These are phyloP conservation scores for Pseudogymnoascus sp. DNA, from an alignment of 2,329 filamentous ascomycete species.

Conservation along the genomic window DNA sequence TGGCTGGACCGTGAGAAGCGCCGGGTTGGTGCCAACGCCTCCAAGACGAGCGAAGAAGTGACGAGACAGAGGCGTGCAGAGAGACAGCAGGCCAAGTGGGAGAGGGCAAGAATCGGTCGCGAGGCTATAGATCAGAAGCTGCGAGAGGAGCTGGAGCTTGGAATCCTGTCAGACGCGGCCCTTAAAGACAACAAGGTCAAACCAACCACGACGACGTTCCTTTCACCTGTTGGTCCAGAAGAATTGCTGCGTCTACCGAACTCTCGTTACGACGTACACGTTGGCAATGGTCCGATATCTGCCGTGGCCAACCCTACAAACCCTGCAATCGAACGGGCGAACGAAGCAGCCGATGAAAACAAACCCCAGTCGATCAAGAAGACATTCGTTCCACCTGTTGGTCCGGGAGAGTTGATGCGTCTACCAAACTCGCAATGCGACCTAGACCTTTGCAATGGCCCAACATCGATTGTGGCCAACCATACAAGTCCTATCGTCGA, in stretches of 20 bases:
- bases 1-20: conserved; percentile 82
- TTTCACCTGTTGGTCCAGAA: conserved; percentile 21
- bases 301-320: conserved; percentile 6
- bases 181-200: neutral
- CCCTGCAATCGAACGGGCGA: conserved; percentile 11
- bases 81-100: conserved; percentile 77
- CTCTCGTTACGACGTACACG: conserved; percentile 33
- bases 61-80: conserved; percentile 72
- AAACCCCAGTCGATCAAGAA: conserved; percentile 1
- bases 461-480: neutral
- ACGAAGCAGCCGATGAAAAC: neutral
- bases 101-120: conserved; percentile 79
- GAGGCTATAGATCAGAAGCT: conserved; percentile 71
- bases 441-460: neutral
- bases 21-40: conserved; percentile 53
- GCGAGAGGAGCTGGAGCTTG: conserved; percentile 37
- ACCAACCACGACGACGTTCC: neutral
- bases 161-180: neutral
- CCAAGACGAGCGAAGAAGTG: conserved; percentile 70
- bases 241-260: conserved; percentile 46
- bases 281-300: neutral
- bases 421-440: conserved; percentile 46
- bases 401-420: conserved; percentile 38
- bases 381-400: conserved; percentile 17
- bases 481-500: neutral